Evolutionary conservation across 257 asterid species (phyloP).

Genomic region (Fraxinus cuspidata): DNA sequence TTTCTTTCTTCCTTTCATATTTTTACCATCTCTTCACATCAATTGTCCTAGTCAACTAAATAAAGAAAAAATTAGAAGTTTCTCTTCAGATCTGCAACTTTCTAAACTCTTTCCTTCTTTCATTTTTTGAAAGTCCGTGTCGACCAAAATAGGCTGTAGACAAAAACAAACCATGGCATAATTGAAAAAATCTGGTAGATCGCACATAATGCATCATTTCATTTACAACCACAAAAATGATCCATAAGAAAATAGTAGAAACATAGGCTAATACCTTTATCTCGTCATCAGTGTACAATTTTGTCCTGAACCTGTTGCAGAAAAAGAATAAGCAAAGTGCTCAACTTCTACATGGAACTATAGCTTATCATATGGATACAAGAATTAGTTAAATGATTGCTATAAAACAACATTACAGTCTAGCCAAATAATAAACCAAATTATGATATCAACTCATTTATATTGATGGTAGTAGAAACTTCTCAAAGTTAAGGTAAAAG

Average conservation of each 20-base stretch:
- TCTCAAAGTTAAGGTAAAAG: neutral
- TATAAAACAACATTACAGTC: neutral
- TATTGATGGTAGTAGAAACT: neutral
- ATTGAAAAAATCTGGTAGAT: neutral
- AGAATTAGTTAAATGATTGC: neutral
- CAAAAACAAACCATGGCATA: neutral
- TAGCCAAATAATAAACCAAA: neutral
- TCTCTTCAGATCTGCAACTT: neutral
- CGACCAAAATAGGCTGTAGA: neutral
- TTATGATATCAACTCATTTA: neutral
- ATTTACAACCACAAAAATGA: slow-evolving; percentile 1
- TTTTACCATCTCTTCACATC: neutral
- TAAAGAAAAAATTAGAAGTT: neutral
- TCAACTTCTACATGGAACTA: slow-evolving; percentile 26
- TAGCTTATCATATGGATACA: slow-evolving; percentile 14
- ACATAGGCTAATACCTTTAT: slow-evolving; percentile 64
- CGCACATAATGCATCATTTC: slow-evolving; percentile 11
- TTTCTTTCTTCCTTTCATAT: neutral
- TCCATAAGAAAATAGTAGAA: slow-evolving; percentile 6
- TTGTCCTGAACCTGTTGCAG: slow-evolving; percentile 64
- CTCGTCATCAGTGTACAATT: slow-evolving; percentile 79
- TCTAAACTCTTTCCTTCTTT: neutral
- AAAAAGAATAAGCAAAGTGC: slow-evolving; percentile 25
- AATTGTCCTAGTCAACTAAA: neutral
- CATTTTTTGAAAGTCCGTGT: neutral